Evolutionary conservation across 2,329 filamentous ascomycete species (phyloP), one percentile per base, ranked within the genome.

Genomic region (Sporothrix inflata): DNA sequence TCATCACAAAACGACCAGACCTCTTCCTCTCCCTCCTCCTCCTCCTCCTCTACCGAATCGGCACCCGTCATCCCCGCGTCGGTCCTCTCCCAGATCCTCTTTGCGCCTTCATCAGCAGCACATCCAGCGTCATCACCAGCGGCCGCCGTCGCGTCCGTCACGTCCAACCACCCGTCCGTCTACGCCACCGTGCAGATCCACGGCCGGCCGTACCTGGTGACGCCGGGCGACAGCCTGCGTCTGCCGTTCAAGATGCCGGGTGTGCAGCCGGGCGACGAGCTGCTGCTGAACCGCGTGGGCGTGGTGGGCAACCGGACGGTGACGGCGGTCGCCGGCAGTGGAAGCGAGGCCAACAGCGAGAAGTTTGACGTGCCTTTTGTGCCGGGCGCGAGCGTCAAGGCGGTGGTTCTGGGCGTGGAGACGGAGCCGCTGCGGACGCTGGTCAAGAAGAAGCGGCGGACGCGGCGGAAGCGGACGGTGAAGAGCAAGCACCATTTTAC

Each of bases 401-500:
- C 94, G 19, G 89, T 91, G 45, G 94, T 99, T 34, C 87, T 96
- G 74, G 95, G 94, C 6, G 89, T 92, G 7, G 96, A 98, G 83
- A 88, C 89, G 72, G 92, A 94, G 84, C 92, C 93, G 45, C 81
- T 95, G 83, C 85, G 92, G 72, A 84, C 90, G 77, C 93, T 93
- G 84, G 85, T 92, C 83, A 95, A 95, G 88, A 95, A 88, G 77
- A 94, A 94, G 88, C 84, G 90, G 85, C 92, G 89, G 78, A 91
- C 91, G 81, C 85, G 93, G 79, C 87, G 91, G 79, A 87, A 88
- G 67, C 93, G 90, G 85, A 89, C 87, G 73, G 91, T 96, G 11
- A 91, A 87, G 84, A 98, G 94, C 85, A 98, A 99, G 87, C 93
- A 97, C 80, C 87, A 89, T 78, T 97, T 92, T 82, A 99, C 96